A percentile compares a stretch with the other conserved stretches of the same genome.
These are phyloP conservation scores for Pichia cactophila DNA, from an alignment of 1,139 yeast species.

Conservation along the genomic window DNA sequence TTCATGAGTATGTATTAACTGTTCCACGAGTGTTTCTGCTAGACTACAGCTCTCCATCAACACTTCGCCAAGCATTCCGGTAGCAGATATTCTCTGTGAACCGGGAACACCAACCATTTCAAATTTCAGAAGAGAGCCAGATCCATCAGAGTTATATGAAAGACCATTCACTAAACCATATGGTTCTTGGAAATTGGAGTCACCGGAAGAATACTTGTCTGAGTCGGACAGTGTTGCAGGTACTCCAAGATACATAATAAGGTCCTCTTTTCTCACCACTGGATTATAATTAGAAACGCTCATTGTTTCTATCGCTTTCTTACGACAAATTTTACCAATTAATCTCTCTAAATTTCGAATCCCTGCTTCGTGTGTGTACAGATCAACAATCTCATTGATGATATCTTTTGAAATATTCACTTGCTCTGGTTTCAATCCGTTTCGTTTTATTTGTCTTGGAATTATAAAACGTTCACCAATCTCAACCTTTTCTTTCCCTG, in stretches of 20 bases:
- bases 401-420: constrained; percentile 39
- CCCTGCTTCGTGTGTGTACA: constrained; percentile 83
- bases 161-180: constrained; percentile 86
- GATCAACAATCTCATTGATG: constrained; percentile 55
- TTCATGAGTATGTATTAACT: constrained; percentile 37
- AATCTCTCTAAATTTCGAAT: constrained; percentile 72
- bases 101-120: constrained; percentile 68
- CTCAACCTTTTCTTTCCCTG: constrained; percentile 66
- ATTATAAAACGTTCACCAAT: constrained; percentile 66
- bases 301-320: constrained; percentile 67
- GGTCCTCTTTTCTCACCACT: constrained; percentile 35
- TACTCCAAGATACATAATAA: constrained; percentile 40
- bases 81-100: constrained; percentile 29
- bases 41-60: constrained; percentile 77
- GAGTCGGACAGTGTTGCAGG: constrained; percentile 32
- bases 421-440: constrained; percentile 46
- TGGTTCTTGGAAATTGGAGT: constrained; percentile 32
- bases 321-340: constrained; percentile 67
- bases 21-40: constrained; percentile 67
- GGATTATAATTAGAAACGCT: constrained; percentile 29
- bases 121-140: constrained; percentile 75
- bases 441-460: constrained; percentile 70
- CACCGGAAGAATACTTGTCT: constrained; percentile 26
- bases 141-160: constrained; percentile 82
- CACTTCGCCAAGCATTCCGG: constrained; percentile 81